Evolutionary conservation across 116 monocot species (phyloP).

Genomic region (Posidonia oceanica): DNA sequence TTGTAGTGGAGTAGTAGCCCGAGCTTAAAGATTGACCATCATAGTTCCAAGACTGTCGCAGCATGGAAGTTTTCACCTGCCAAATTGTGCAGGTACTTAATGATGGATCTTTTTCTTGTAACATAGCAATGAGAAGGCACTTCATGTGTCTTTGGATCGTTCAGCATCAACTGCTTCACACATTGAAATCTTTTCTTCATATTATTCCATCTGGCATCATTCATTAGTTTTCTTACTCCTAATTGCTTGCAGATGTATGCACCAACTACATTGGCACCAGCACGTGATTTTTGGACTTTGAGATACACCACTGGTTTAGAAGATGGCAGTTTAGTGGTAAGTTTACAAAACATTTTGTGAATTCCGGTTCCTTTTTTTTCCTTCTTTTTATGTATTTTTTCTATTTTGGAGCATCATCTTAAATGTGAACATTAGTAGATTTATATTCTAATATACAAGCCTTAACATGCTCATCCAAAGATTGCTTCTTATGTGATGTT

Average conservation of each 20-base stretch:
- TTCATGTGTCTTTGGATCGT: neutral
- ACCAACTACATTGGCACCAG: constrained; percentile 90
- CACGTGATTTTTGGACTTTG: constrained; percentile 89
- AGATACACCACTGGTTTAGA: constrained; percentile 79
- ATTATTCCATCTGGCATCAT: constrained; percentile 79
- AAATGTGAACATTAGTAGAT: no score
- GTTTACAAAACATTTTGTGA: no score
- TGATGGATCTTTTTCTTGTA: constrained; percentile 54
- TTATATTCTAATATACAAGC: no score
- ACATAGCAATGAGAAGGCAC: constrained; percentile 47
- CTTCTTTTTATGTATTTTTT: no score
- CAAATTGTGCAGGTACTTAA: constrained; percentile 42
- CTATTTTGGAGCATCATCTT: no score
- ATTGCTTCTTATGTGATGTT: no score
- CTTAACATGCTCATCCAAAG: no score
- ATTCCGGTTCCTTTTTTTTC: no score
- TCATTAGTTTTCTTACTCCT: no score
- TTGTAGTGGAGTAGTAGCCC: constrained; percentile 64
- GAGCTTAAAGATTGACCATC: constrained; percentile 63
- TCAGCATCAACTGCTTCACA: neutral
- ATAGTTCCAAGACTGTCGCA: constrained; percentile 58
- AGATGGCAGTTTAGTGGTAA: constrained; percentile 93
- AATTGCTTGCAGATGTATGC: no score
- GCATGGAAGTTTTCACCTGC: constrained; percentile 34
- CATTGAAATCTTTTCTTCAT: neutral